Evolutionary conservation across 371 early-diverging fungal genomes (phyloP), one percentile per base, ranked within the genome.

Genomic region (Funneliformis caledonium): DNA sequence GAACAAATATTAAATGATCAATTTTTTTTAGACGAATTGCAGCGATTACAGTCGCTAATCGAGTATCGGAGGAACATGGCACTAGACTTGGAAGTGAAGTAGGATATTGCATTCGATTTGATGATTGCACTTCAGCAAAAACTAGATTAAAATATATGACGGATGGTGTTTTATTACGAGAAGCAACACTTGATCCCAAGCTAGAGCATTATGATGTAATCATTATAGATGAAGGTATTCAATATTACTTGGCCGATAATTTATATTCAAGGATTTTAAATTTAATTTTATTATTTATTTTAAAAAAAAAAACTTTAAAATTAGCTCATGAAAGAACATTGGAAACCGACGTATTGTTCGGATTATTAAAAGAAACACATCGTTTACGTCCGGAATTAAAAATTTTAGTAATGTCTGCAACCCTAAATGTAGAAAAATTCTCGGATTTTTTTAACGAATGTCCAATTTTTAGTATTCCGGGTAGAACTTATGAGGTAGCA

Each of bases 71-170:
- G 67, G 96, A 96, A 67, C 89, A 90, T 72, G 85, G 84, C 48
- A 84, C 89, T 7, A 84, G 84, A 11, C 83, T 94, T 22, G 94
- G 94, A 1, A 85, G 86, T 45, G 93, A 94, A 47, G 91, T 96
- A 0, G 97, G 97, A n/a, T 98, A 97, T 82, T 89, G 91, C 4
- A 94, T 98, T 76, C 90, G 97, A 11, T 97, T 97, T 83, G 96
- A 95, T 33, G 91, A 92, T 65, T 87, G 78, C 5, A 88, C 89
- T 1, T 84, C 89, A 1, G 78, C 87, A 0, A 78, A 85, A n/a
- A 97, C 98, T 99, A 84, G 93, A 99, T 86, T 96, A 98, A 52
- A 98, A 98, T 19, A 94, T 84, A 92, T 98, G 90, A 99, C 99
- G 2, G 99, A 98, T 82, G 98, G 98, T 45, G 91, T 97, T 1